Conservation (phyloP, 768 basidiomycete species). For the Leucocoprinus leucothites region DNA sequence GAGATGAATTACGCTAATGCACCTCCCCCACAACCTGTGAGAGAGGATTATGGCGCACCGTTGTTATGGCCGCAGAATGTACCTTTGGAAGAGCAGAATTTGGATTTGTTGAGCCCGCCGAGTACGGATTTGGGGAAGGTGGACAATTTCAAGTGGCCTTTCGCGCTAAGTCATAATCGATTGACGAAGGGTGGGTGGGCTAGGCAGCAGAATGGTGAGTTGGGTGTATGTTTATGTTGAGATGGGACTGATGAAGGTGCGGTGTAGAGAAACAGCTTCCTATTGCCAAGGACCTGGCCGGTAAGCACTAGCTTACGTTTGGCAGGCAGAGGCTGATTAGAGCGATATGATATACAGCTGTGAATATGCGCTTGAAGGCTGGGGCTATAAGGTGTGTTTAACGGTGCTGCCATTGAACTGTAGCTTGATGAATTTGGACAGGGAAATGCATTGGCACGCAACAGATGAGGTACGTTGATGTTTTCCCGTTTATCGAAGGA, state of each 20-base stretch:
- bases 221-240: neutral
- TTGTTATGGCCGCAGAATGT: conserved; percentile 60
- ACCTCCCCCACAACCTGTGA: conserved; percentile 37
- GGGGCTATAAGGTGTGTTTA: conserved; percentile 45
- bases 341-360: conserved; percentile 27
- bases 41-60: conserved; percentile 38
- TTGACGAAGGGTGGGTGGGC: conserved; percentile 66
- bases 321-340: neutral
- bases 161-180: conserved; percentile 57
- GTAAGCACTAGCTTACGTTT: conserved; percentile 10
- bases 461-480: conserved; percentile 35
- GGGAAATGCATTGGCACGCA: conserved; percentile 58
- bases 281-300: conserved; percentile 40
- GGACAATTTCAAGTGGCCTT: conserved; percentile 63
- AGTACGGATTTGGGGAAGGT: conserved; percentile 57
- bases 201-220: conserved; percentile 54
- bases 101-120: conserved; percentile 57
- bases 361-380: conserved; percentile 54
- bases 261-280: conserved; percentile 43
- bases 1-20: neutral
- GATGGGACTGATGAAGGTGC: neutral
- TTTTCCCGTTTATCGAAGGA: neutral
- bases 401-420: neutral
- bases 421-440: conserved; percentile 17
- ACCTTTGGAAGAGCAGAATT: conserved; percentile 52